Conservation (phyloP, 2,329 filamentous ascomycete species). For the Geoglossum cookeanum region DNA sequence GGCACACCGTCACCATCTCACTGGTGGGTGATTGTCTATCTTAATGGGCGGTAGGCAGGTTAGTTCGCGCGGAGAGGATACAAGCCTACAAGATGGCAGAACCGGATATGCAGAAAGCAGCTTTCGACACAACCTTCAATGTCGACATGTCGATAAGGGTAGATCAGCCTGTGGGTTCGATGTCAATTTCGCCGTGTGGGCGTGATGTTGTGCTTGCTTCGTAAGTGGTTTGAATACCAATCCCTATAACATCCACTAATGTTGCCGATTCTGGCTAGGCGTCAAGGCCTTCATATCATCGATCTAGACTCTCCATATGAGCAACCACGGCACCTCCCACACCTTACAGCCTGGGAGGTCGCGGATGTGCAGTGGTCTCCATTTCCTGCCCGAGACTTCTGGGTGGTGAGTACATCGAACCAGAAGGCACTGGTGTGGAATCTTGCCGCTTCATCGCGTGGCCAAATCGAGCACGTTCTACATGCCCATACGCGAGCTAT, state of each 20-base stretch:
- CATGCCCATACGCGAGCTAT: slow-evolving; percentile 77
- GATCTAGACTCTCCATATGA: slow-evolving; percentile 81
- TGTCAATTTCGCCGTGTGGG: slow-evolving; percentile 80
- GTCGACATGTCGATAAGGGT: slow-evolving; percentile 70
- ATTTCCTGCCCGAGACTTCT: slow-evolving; percentile 73
- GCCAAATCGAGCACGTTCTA: slow-evolving; percentile 74
- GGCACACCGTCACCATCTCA: neutral
- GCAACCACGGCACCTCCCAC: slow-evolving; percentile 64
- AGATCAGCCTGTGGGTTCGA: slow-evolving; percentile 62
- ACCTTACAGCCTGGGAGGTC: slow-evolving; percentile 83
- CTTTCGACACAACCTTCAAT: slow-evolving; percentile 76
- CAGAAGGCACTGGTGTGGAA: slow-evolving; percentile 93
- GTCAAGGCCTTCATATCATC: slow-evolving; percentile 76
- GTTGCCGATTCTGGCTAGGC: slow-evolving; percentile 35
- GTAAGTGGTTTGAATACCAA: slow-evolving; percentile 24
- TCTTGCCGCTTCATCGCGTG: slow-evolving; percentile 52
- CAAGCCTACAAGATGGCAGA: neutral
- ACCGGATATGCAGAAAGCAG: slow-evolving; percentile 19
- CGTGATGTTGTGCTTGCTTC: slow-evolving; percentile 81
- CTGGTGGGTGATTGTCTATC: neutral
- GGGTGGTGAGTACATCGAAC: slow-evolving; percentile 87
- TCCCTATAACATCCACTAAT: slow-evolving; percentile 69
- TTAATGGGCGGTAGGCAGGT: neutral
- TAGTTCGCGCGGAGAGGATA: neutral
- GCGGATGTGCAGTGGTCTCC: slow-evolving; percentile 96